Conservation (phyloP, 768 basidiomycete genomes). For the Chalciporus chontae region DNA sequence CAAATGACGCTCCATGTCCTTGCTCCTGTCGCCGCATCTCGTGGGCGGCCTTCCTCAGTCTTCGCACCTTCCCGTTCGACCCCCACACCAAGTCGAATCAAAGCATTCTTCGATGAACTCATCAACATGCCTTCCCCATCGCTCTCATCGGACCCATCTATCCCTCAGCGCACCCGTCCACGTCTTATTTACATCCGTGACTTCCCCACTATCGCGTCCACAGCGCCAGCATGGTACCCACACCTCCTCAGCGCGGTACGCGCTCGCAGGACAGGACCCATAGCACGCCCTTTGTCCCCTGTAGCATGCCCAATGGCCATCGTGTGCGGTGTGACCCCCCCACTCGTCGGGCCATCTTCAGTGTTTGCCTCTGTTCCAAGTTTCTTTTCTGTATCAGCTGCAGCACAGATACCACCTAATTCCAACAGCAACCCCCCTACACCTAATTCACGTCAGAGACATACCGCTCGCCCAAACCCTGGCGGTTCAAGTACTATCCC, state of each 20-base stretch:
- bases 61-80: constrained; percentile 39
- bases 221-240: constrained; percentile 77
- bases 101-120: constrained; percentile 73
- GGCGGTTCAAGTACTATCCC: constrained; percentile 35
- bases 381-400: constrained; percentile 4
- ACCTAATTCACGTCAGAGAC: constrained; percentile 9
- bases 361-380: constrained; percentile 3
- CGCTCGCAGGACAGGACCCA: constrained; percentile 63
- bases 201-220: constrained; percentile 68
- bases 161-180: constrained; percentile 38
- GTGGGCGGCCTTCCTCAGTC: constrained; percentile 33
- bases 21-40: constrained; percentile 31
- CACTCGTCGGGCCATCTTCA: constrained; percentile 52
- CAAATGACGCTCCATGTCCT: constrained; percentile 49
- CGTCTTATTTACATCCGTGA: constrained; percentile 85
- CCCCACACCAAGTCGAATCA: constrained; percentile 52
- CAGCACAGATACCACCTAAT: constrained; percentile 10
- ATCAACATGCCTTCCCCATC: constrained; percentile 53
- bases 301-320: constrained; percentile 73
- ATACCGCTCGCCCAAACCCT: constrained; percentile 18
- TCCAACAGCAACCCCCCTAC: background rate
- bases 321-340: constrained; percentile 83
- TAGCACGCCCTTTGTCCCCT: constrained; percentile 56
- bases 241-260: constrained; percentile 76
- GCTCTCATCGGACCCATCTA: constrained; percentile 22